A percentile compares a stretch with the other conserved stretches of the same genome.
Conservation (phyloP, 208 protist species). For the Acanthamoeba healyi region DNA sequence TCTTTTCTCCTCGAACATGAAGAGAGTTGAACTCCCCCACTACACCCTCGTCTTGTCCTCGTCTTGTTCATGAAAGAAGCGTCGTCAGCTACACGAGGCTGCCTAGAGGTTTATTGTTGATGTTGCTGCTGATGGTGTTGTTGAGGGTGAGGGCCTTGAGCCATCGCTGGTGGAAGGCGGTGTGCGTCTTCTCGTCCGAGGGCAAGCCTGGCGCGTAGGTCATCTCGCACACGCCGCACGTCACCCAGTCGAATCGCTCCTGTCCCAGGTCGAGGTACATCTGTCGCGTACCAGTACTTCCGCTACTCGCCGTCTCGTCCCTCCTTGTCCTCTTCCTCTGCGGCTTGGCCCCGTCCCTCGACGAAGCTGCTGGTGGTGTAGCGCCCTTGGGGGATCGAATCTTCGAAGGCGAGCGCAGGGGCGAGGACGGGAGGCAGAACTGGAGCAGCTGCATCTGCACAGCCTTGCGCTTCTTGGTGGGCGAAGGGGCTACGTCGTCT, state of each 20-base stretch:
- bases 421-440: neutral
- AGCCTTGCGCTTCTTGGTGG: neutral
- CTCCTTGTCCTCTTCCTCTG: neutral
- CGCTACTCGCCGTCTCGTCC: neutral
- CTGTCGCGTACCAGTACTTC: neutral
- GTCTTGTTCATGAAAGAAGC: too few relatives aligned
- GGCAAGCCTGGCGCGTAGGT: neutral
- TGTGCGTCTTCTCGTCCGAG: constrained; percentile 7
- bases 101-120: too few relatives aligned
- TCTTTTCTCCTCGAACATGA: too few relatives aligned
- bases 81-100: too few relatives aligned
- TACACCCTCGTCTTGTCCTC: too few relatives aligned
- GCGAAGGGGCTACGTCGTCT: neutral
- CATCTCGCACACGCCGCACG: constrained; percentile 8
- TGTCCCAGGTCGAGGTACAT: constrained; percentile 3
- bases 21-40: too few relatives aligned
- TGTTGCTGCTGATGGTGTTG: too few relatives aligned
- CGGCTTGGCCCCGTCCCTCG: neutral
- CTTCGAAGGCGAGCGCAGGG: neutral
- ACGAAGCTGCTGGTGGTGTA: neutral
- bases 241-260: neutral
- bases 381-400: neutral
- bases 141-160: neutral
- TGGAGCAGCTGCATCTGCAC: neutral
- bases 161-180: neutral